Evolutionary conservation across 805 yeast genomes (phyloP).

Genomic region (Limtongia smithiae): DNA sequence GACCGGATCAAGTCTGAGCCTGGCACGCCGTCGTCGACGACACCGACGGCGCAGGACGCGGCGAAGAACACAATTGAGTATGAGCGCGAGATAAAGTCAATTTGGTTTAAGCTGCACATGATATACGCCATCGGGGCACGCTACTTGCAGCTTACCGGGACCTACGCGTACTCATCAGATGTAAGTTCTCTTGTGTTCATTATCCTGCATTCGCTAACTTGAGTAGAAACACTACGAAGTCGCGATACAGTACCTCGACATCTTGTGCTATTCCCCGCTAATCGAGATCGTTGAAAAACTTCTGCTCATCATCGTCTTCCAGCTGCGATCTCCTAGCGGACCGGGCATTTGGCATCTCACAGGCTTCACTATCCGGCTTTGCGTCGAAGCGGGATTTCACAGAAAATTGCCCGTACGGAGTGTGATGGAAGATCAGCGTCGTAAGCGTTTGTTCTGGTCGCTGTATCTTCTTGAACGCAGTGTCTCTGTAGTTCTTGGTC

Average conservation of each 20-base stretch:
- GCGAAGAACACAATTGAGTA: not conserved
- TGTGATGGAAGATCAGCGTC: conserved; percentile 23
- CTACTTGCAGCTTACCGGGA: conserved; percentile 22
- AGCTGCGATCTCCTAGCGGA: conserved; percentile 25
- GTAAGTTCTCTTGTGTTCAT: conserved; percentile 1
- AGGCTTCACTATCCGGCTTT: conserved; percentile 24
- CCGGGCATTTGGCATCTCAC: conserved; percentile 29
- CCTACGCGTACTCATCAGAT: conserved; percentile 20
- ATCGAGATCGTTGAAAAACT: conserved; percentile 24
- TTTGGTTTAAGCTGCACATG: conserved; percentile 27
- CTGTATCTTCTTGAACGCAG: conserved; percentile 23
- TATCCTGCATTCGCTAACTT: not conserved
- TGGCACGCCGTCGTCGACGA: not conserved
- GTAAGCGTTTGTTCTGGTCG: conserved; percentile 23
- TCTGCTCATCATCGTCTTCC: conserved; percentile 21
- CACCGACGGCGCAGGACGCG: not conserved
- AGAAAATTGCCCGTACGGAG: conserved; percentile 10
- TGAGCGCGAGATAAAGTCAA: conserved; percentile 3
- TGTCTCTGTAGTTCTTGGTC: conserved; percentile 24
- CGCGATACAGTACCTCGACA: conserved; percentile 24
- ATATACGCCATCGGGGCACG: conserved; percentile 27
- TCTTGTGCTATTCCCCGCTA: conserved; percentile 20
- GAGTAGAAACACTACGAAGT: conserved; percentile 15
- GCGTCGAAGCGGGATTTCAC: conserved; percentile 27
- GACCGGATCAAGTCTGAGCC: conserved; percentile 1